These are phyloP conservation scores for Epicoccum nigrum DNA, from an alignment of 2,329 filamentous ascomycete species.

Conservation along the genomic window DNA sequence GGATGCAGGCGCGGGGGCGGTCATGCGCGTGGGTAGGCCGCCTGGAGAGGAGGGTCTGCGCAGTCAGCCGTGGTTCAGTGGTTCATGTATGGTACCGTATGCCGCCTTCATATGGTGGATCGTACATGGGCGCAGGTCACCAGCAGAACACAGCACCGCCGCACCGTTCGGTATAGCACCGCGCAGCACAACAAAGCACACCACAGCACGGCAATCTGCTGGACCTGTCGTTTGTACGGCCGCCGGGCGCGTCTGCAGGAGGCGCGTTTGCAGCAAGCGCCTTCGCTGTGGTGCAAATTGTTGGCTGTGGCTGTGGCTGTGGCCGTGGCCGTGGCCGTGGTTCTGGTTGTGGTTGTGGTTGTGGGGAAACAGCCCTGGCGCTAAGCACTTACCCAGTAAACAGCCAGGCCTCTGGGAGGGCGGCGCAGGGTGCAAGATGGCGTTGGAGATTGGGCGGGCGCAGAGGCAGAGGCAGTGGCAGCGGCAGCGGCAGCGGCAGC, in stretches of 20 bases:
- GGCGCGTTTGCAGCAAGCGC: conserved; percentile 41
- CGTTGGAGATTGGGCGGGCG: conserved; percentile 5
- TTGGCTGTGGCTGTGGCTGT: conserved; percentile 1
- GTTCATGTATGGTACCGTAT: too few relatives aligned
- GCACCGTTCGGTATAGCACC: conserved; percentile 7
- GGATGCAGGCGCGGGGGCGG: conserved; percentile 17
- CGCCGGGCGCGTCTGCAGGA: conserved; percentile 25
- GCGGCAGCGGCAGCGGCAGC: too few relatives aligned
- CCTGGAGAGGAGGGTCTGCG: conserved; percentile 9
- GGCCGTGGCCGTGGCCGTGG: conserved; percentile 5
- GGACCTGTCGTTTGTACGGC: conserved; percentile 23
- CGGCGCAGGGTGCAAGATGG: conserved; percentile 20
- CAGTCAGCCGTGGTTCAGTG: background rate
- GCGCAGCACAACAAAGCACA: too few relatives aligned
- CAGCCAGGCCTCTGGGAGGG: conserved; percentile 14
- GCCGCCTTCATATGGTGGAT: too few relatives aligned
- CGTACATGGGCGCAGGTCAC: too few relatives aligned
- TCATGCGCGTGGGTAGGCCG: conserved; percentile 38
- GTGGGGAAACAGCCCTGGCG: conserved; percentile 40
- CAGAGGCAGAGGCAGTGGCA: conserved; percentile 7
- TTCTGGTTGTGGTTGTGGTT: background rate
- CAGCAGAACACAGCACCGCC: too few relatives aligned
- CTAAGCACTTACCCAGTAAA: conserved; percentile 48
- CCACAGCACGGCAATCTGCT: conserved; percentile 25
- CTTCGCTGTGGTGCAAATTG: conserved; percentile 27